Evolutionary conservation across 2,329 filamentous ascomycete species (phyloP), one percentile per base, ranked within the genome.

Genomic region (Coniochaeta ligniaria): DNA sequence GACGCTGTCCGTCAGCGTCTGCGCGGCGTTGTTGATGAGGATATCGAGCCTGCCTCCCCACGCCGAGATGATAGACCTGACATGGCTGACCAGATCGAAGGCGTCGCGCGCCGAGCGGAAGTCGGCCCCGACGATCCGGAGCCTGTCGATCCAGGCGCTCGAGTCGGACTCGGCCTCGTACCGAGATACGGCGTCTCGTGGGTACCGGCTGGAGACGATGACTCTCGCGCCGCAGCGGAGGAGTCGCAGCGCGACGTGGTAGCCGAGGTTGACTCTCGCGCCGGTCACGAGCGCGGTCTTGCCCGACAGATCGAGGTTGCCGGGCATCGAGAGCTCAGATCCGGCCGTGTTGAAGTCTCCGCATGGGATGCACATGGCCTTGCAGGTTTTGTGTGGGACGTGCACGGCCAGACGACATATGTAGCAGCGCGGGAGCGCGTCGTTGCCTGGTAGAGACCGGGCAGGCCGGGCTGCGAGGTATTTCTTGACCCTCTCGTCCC

Each of bases 21-120:
- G 73, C 3, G 74, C 73, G 1, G 74, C 74, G 57, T 76, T 76
- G 56, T 75, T 76, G 63, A 76, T 68, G 52, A 75, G 58, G 7
- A 76, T 67, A 61, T 74, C 66, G 11, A 76, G 63, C 36, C 20
- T 55, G 26, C 24, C 47, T 28, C 43, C 43, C 43, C 43, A 47
- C 12, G 43, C 24, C 3, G 12, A 24, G 6, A 52, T 52, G 26
- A 28, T 31, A 12, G 12, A 17, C 4, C 26, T 24, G 24, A 24
- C 17, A 1, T 52, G 47, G 24, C 9, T 6, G 17, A 59, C 60
- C 9, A 63, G 47, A 6, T 47, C 62, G 43, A 63, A 62, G 11
- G 62, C 62, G 28, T 63, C 60, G 12, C 59, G 55, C 17, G 62
- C 60, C 8, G 47, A 55, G 9, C 62, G 20, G 41, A 61, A 61